A percentile compares a stretch with the other conserved stretches of the same genome.
phyloP scores from a whole-genome alignment of 176 grass and related monocot species.

The Dendrocalamus sinicus region DNA sequence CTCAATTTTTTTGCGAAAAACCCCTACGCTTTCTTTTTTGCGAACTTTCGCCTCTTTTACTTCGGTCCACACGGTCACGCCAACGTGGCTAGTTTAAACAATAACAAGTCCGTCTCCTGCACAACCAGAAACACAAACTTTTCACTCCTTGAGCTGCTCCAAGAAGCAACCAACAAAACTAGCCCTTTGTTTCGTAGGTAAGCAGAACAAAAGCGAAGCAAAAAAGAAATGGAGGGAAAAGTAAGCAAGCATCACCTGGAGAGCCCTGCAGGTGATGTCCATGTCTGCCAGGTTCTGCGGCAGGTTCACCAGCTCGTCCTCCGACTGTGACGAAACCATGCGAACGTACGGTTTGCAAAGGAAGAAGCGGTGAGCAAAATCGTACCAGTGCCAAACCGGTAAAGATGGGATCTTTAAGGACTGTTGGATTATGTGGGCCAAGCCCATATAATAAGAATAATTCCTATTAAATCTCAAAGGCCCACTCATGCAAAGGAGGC shows the following conservation, averaged over 20 bases:
- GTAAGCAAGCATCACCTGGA: constrained; percentile 52
- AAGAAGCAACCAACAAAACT: constrained; percentile 19
- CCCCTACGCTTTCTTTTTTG: too few relatives aligned
- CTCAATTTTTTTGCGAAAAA: too few relatives aligned
- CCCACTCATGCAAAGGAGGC: too few relatives aligned
- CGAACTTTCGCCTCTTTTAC: too few relatives aligned
- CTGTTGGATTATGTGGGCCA: too few relatives aligned
- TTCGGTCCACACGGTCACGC: too few relatives aligned
- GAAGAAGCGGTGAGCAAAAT: constrained; percentile 37
- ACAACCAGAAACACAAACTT: constrained; percentile 42
- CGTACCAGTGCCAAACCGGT: constrained; percentile 20
- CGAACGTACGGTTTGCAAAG: constrained; percentile 40
- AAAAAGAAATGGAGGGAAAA: neutral
- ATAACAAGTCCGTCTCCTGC: constrained; percentile 67
- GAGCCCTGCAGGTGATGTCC: constrained; percentile 79
- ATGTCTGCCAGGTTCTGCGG: constrained; percentile 74
- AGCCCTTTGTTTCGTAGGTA: neutral
- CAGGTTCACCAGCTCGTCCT: constrained; percentile 69
- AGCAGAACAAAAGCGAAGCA: neutral
- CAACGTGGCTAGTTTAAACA: neutral
- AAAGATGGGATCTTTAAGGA: constrained; percentile 52
- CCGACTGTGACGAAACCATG: constrained; percentile 58
- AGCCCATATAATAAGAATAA: too few relatives aligned
- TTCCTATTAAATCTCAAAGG: too few relatives aligned
- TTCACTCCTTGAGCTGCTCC: neutral